phyloP scores from a whole-genome alignment of 2,329 filamentous ascomycete genomes.

The Geoglossum cookeanum region DNA sequence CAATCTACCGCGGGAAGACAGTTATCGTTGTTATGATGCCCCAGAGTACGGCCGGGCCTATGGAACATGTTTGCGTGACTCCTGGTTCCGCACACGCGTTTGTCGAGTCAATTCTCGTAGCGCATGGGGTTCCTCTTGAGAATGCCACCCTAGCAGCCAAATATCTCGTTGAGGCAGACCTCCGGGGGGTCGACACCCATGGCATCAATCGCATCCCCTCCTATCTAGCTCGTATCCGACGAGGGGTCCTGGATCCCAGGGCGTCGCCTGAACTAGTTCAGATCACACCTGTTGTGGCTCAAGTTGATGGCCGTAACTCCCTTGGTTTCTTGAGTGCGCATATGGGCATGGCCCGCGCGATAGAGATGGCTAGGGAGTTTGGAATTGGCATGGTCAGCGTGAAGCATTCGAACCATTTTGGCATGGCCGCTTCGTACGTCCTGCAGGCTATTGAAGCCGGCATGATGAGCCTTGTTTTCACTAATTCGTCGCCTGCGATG shows the following conservation, averaged over 20 bases:
- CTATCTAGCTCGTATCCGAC: constrained; percentile 54
- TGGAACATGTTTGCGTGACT: constrained; percentile 6
- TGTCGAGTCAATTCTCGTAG: constrained; percentile 34
- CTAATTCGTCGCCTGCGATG: constrained; percentile 52
- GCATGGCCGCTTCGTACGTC: constrained; percentile 67
- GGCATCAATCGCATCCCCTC: constrained; percentile 61
- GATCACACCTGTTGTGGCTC: constrained; percentile 51
- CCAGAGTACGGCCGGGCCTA: not conserved
- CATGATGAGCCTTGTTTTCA: constrained; percentile 54
- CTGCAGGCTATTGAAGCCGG: constrained; percentile 54
- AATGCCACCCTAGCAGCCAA: constrained; percentile 45
- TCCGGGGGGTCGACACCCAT: constrained; percentile 64
- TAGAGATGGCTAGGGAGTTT: constrained; percentile 41
- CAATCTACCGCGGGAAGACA: too few species aligned
- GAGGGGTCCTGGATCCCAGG: constrained; percentile 44
- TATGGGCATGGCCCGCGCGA: constrained; percentile 44
- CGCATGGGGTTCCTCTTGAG: constrained; percentile 37
- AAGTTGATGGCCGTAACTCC: constrained; percentile 47
- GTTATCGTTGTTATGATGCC: too few species aligned
- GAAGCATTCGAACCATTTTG: constrained; percentile 65
- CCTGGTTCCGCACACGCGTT: constrained; percentile 23
- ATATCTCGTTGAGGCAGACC: constrained; percentile 53
- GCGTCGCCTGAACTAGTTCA: constrained; percentile 39
- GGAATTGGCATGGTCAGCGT: constrained; percentile 62
- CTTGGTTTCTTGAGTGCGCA: constrained; percentile 59